Percentiles rank a stretch among this genome's conserved stretches.
Conservation (phyloP, 2,329 filamentous ascomycete genomes). For the Botrytis sinoallii region DNA sequence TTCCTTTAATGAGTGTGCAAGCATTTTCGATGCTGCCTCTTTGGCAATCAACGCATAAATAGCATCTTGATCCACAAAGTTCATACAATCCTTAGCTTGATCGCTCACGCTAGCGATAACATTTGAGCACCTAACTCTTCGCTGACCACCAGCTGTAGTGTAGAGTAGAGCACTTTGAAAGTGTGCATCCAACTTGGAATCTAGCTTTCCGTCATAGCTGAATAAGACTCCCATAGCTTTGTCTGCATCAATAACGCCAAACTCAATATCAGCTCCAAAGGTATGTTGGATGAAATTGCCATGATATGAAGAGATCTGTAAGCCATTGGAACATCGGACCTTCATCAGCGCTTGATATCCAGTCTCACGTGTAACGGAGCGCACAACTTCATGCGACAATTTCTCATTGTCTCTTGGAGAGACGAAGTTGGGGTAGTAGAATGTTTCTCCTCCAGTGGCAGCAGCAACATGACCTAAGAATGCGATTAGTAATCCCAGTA, state of each 20-base stretch:
- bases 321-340: slow-evolving; percentile 92
- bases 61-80: slow-evolving; percentile 93
- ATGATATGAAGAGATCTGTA: slow-evolving; percentile 91
- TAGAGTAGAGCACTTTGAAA: slow-evolving; percentile 96
- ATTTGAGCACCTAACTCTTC: slow-evolving; percentile 89
- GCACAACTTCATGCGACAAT: slow-evolving; percentile 78
- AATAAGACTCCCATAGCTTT: slow-evolving; percentile 92
- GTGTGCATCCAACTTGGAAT: slow-evolving; percentile 92
- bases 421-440: slow-evolving; percentile 96
- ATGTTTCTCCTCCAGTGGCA: slow-evolving; percentile 90
- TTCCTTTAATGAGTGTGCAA: slow-evolving; percentile 74
- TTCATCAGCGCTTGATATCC: slow-evolving; percentile 98
- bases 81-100: slow-evolving; percentile 78
- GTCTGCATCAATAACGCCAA: slow-evolving; percentile 88
- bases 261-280: slow-evolving; percentile 90
- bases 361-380: slow-evolving; percentile 83
- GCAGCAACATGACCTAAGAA: slow-evolving; percentile 74
- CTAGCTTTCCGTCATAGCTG: slow-evolving; percentile 95
- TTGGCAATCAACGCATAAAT: slow-evolving; percentile 87
- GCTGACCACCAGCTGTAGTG: slow-evolving; percentile 84
- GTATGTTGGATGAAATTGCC: slow-evolving; percentile 96
- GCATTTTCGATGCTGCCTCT: slow-evolving; percentile 84
- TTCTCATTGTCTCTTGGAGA: slow-evolving; percentile 80
- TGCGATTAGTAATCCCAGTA: slow-evolving; percentile 22
- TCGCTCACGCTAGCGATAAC: slow-evolving; percentile 90